phyloP scores from a whole-genome alignment of 176 grass and related monocot species.

The Hsuehochloa calcarea region DNA sequence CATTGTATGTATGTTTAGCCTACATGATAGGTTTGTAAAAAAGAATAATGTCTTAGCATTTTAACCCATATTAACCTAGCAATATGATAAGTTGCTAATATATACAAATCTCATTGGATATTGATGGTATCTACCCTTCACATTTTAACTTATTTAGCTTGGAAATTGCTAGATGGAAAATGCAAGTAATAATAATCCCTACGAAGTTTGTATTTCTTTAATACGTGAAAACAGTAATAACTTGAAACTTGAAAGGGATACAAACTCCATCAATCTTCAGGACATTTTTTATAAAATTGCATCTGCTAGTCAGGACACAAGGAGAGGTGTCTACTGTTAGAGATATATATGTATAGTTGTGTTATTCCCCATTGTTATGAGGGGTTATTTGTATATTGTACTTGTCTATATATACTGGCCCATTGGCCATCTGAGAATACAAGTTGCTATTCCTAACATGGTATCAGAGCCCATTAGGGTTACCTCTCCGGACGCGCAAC shows the following conservation, averaged over 20 bases:
- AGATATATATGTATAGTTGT: too few species aligned
- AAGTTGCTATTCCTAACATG: too few species aligned
- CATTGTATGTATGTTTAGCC: not conserved
- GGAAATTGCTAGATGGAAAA: constrained; percentile 19
- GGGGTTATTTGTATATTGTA: too few species aligned
- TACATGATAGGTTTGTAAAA: constrained; percentile 20
- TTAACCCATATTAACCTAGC: not conserved
- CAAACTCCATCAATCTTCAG: not conserved
- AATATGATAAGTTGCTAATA: constrained; percentile 11
- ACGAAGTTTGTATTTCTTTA: not conserved
- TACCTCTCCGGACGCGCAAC: too few species aligned
- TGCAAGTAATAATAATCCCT: not conserved
- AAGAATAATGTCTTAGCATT: constrained; percentile 1
- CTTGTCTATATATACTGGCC: too few species aligned
- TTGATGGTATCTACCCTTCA: not conserved
- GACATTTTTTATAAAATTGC: not conserved
- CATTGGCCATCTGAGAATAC: too few species aligned
- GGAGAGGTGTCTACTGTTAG: not conserved
- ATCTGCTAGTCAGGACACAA: not conserved
- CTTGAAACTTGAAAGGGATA: not conserved
- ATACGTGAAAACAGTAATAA: not conserved
- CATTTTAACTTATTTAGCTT: constrained; percentile 7
- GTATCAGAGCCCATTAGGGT: too few species aligned
- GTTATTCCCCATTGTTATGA: too few species aligned
- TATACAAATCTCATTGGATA: constrained; percentile 4